Conservation (phyloP, 2,329 filamentous ascomycete species). For the Pseudopithomyces maydicus region DNA sequence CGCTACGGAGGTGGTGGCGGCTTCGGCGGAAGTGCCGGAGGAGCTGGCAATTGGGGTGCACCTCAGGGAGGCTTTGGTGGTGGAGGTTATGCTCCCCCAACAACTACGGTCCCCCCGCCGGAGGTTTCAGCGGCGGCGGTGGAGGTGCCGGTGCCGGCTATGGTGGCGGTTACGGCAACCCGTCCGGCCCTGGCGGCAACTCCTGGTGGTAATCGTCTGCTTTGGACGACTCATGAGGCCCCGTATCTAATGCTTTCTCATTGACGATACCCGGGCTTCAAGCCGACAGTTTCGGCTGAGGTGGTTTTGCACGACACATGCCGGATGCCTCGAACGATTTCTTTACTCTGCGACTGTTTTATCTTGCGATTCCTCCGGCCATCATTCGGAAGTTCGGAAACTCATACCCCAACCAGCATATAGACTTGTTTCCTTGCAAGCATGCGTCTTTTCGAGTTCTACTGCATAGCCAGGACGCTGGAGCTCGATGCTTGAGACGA, state of each 20-base stretch:
- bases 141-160: constrained; percentile 49
- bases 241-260: constrained; percentile 27
- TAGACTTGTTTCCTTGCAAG: constrained; percentile 55
- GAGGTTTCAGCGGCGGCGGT: constrained; percentile 53
- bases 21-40: constrained; percentile 52
- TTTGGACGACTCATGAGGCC: constrained; percentile 33
- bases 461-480: constrained; percentile 45
- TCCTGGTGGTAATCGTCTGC: constrained; percentile 67
- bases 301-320: constrained; percentile 12
- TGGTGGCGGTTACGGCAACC: constrained; percentile 69
- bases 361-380: constrained; percentile 40
- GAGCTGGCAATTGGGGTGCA: constrained; percentile 44
- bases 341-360: constrained; percentile 26
- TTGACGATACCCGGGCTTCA: constrained; percentile 28
- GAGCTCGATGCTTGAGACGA: constrained; percentile 45
- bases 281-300: constrained; percentile 19
- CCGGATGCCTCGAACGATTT: constrained; percentile 17
- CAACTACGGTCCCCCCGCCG: constrained; percentile 65
- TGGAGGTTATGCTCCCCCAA: constrained; percentile 53
- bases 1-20: constrained; percentile 61
- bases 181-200: constrained; percentile 65
- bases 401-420: constrained; percentile 57
- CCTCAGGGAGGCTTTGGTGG: constrained; percentile 37
- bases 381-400: constrained; percentile 48
- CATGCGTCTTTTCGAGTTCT: constrained; percentile 48